These are phyloP conservation scores for Wickerhamomyces queroliae DNA, from an alignment of 805 yeast genomes.

Conservation along the genomic window DNA sequence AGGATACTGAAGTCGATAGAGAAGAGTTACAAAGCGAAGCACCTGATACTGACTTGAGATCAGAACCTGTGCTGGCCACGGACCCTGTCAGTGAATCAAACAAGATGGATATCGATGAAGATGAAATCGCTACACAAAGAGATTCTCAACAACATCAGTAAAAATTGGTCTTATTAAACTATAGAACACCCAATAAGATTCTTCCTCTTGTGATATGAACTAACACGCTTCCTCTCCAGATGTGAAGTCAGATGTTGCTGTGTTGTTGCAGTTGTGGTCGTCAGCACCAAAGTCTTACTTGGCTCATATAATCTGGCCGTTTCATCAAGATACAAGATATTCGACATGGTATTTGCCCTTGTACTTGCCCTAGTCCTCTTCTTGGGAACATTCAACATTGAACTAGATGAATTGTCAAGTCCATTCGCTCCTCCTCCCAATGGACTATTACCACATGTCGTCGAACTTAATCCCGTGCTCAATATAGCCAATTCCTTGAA, in stretches of 20 bases:
- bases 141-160: neutral
- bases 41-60: neutral
- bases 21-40: neutral
- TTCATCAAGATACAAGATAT: neutral
- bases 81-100: neutral
- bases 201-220: neutral
- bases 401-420: neutral
- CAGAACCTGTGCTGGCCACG: neutral
- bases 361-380: neutral
- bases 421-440: no score
- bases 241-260: neutral
- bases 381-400: neutral
- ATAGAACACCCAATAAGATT: neutral
- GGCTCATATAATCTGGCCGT: no score
- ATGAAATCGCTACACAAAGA: neutral
- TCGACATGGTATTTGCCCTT: neutral
- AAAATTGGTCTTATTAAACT: neutral
- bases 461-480: no score
- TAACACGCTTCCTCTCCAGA: neutral
- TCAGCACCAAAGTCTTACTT: no score
- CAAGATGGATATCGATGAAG: neutral
- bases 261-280: no score
- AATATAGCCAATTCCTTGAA: conserved; percentile 15
- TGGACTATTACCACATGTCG: no score
- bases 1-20: neutral